A percentile compares a stretch with the other conserved stretches of the same genome.
Evolutionary conservation across 352 stramenopile species (phyloP).

Genomic region (Ophiocytium majus): DNA sequence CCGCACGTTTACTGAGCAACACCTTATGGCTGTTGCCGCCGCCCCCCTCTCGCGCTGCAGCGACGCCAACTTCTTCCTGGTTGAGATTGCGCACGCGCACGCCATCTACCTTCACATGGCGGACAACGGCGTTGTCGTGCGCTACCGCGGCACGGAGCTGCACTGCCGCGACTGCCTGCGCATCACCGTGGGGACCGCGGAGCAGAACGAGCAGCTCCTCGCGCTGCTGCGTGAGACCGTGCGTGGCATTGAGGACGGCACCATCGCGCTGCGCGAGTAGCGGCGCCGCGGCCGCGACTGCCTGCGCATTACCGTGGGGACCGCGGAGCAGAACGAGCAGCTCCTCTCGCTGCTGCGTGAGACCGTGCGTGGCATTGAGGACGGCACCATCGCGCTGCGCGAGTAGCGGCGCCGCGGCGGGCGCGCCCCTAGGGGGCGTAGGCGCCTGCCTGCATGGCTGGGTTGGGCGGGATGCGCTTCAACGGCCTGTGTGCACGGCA

Average conservation of each 20-base stretch:
- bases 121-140: conserved; percentile 85
- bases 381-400: conserved; percentile 1
- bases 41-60: conserved; percentile 74
- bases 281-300: conserved; percentile 37
- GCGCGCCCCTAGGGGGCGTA: too few relatives aligned
- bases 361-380: conserved; percentile 25
- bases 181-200: conserved; percentile 40
- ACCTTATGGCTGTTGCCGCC: too few relatives aligned
- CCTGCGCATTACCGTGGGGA: conserved; percentile 47
- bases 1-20: too few relatives aligned
- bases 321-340: conserved; percentile 38
- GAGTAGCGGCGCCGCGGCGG: conserved; percentile 7
- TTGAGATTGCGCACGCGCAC: conserved; percentile 81
- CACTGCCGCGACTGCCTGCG: conserved; percentile 68
- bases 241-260: conserved; percentile 12
- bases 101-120: conserved; percentile 91
- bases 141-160: conserved; percentile 86
- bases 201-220: conserved; percentile 45
- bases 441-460: too few relatives aligned
- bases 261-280: conserved; percentile 4
- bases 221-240: conserved; percentile 43
- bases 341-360: conserved; percentile 42
- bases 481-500: too few relatives aligned
- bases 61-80: conserved; percentile 97
- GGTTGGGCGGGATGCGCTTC: too few relatives aligned